Base-by-base conservation (phyloP, 1,284 basidiomycete genomes). In the Papiliotrema flavescens region DNA sequence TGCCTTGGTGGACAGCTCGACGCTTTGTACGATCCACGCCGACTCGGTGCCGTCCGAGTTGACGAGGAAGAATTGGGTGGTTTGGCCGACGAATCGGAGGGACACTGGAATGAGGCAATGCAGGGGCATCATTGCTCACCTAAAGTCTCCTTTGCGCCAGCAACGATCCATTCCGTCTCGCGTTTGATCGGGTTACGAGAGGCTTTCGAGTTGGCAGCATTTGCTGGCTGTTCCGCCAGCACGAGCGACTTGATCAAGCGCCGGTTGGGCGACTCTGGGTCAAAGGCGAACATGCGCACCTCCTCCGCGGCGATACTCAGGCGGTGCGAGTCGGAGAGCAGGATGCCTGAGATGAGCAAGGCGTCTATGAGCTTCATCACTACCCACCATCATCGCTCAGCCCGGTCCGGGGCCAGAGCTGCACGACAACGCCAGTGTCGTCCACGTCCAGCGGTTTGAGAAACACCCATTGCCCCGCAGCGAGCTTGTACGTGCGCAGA, bases 81-180 rank as follows among this genome's bases (percentile, higher is more conserved):
- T 80, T 17, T 78, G 68, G 8, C 84, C 82, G 54, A 92, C 73
- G 67, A 86, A 89, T 69, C 85, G 87, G 20, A 88, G 76, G 64
- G 88, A 86, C 39, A 89, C 89, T 90, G 60, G 13, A 23, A 14
- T 52, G 24, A 56, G 52, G 40, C 17, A 1, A 15, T 26, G 8
- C 44, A n/a, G 19, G n/a, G 3, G 17, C 32, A 41, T 42, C 41
- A 35, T 8, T 49, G 36, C 67, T 65, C 59, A 76, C 74, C 48
- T 0, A 80, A 61, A 0, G 66, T 58, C 61, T 80, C 77, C 56
- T 79, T 79, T 35, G 76, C 61, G n/a, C 76, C 74, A 3, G 74
- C 75, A 45, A 73, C 66, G 46, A 76, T 64, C 70, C 79, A 79
- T 44, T 70, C 72, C 15, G 66, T 57, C 54, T 78, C 70, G 17